These are phyloP conservation scores for Neurospora sp. DNA, from an alignment of 495 filamentous ascomycete species.

Conservation along the genomic window DNA sequence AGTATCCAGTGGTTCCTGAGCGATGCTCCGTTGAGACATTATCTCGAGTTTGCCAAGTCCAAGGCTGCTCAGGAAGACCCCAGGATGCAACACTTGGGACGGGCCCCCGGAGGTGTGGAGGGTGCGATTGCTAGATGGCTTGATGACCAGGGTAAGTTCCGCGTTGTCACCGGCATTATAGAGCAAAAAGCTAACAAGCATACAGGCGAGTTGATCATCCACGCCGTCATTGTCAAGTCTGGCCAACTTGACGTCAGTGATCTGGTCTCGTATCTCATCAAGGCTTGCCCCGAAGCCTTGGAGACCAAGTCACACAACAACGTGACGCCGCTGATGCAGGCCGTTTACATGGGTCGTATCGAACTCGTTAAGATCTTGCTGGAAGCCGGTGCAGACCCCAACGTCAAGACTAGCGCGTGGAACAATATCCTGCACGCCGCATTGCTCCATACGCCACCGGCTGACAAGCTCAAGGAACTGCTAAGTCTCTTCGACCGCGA, in stretches of 20 bases:
- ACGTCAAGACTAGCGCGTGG: constrained; percentile 37
- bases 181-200: constrained; percentile 13
- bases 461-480: constrained; percentile 28
- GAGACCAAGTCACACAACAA: constrained; percentile 45
- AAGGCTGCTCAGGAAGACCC: constrained; percentile 42
- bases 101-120: constrained; percentile 47
- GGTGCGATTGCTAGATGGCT: constrained; percentile 52
- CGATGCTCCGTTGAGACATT: constrained; percentile 50
- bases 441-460: constrained; percentile 23
- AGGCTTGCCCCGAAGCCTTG: constrained; percentile 45
- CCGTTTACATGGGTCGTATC: constrained; percentile 40
- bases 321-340: constrained; percentile 51
- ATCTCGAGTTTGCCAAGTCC: constrained; percentile 50
- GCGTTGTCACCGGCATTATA: not conserved
- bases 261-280: constrained; percentile 53
- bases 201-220: constrained; percentile 51
- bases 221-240: constrained; percentile 48
- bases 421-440: constrained; percentile 53
- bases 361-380: constrained; percentile 50
- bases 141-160: constrained; percentile 35
- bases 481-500: constrained; percentile 44
- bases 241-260: constrained; percentile 28
- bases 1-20: constrained; percentile 61
- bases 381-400: constrained; percentile 54
- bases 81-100: constrained; percentile 43